Evolutionary conservation across 116 monocot species (phyloP).

Genomic region (Zostera marina): DNA sequence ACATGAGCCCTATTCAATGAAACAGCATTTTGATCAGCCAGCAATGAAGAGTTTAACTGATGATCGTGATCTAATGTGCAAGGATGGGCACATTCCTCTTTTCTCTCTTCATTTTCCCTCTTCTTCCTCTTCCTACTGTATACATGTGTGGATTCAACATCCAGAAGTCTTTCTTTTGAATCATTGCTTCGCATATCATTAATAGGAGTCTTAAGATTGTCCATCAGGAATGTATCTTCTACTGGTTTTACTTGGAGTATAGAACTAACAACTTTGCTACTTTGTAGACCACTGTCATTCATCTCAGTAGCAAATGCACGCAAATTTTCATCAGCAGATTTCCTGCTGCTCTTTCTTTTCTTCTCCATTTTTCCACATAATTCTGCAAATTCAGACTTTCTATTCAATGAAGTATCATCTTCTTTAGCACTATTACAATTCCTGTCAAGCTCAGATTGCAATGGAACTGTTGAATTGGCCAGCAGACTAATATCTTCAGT

Average conservation of each 20-base stretch:
- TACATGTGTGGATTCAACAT: background rate
- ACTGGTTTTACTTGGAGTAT: no score
- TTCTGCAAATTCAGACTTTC: no score
- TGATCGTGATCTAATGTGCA: background rate
- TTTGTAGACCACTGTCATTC: no score
- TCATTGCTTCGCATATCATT: background rate
- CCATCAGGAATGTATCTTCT: no score
- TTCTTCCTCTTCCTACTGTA: background rate
- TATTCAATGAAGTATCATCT: no score
- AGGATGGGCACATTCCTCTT: background rate
- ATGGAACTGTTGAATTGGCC: background rate
- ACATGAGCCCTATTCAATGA: no score
- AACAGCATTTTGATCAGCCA: background rate
- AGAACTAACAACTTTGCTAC: no score
- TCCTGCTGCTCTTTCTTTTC: background rate
- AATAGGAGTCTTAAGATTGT: no score
- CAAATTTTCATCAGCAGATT: background rate
- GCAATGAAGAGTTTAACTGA: background rate
- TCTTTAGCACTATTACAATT: no score
- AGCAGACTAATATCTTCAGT: background rate
- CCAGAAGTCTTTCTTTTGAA: background rate
- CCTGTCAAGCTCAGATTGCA: background rate
- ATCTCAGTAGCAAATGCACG: background rate
- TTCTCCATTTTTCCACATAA: background rate
- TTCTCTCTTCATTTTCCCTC: background rate